Evolutionary conservation across 495 filamentous ascomycete genomes (phyloP), one percentile per base, ranked within the genome.

Genomic region (Aspergillus indologenus): DNA sequence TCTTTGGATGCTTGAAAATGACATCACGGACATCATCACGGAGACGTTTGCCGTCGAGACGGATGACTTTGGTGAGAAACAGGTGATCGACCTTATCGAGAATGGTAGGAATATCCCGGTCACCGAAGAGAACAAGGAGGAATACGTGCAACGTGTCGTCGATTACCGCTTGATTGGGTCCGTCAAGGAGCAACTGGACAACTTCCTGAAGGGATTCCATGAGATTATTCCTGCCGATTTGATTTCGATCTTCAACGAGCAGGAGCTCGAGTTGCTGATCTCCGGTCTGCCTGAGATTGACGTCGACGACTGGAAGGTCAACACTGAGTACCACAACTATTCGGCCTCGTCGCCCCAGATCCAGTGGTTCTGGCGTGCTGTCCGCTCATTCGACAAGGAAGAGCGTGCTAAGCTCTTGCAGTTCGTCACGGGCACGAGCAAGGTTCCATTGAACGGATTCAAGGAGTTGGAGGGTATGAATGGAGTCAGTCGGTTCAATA

Each of bases 381-480:
- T 99, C 45, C 88, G 95, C 63, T 96, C 92, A 6, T 99, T 96
- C 66, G 94, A 99, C 79, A 98, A 98, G 77, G 94, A 99, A 79
- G 94, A 98, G 74, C 90, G 90, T 56, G 94, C 94, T 60, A 98
- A 98, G 71, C 83, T 99, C 44, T 83, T 99, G 6, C 94, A 99
- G 69, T 99, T 99, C 73, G 94, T 98, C 60, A 99, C 94, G 0
- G 94, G 94, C 65, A 99, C 94, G 14, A 94, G 90, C 75, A 99
- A 99, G 78, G 94, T 99, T 22, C 94, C 94, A 45, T 86, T 99
- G 47, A 99, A 99, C 65, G 94, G 94, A 23, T 99, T 99, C 82
- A 96, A 94, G 76, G 93, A 99, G 72, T 85, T 99, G 21, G 94
- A 99, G 75, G 94, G 94, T 61, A 99, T 99, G 94, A 98, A 99